A percentile compares a stretch with the other conserved stretches of the same genome.
phyloP scores from a whole-genome alignment of 352 stramenopile species.

The Phytophthora sojae region DNA sequence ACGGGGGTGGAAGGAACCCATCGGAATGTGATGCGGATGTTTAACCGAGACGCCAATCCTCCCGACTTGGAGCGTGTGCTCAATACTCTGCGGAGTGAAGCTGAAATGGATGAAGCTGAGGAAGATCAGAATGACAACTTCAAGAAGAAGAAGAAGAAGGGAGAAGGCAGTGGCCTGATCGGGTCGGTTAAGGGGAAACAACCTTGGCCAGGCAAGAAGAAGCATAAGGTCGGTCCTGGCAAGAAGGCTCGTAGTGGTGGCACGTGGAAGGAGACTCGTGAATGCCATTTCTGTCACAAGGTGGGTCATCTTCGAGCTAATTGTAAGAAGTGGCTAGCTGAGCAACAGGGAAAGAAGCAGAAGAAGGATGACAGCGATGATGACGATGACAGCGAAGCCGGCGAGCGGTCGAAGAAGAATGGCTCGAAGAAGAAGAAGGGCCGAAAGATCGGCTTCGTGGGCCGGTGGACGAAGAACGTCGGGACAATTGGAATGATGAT shows the following conservation, averaged over 20 bases:
- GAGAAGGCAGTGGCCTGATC: neutral
- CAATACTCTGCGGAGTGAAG: neutral
- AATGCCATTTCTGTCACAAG: constrained; percentile 4
- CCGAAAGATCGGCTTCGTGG: neutral
- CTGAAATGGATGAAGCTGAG: neutral
- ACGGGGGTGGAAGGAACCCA: neutral
- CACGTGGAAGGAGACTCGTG: constrained; percentile 1
- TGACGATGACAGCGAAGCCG: neutral
- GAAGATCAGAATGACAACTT: neutral
- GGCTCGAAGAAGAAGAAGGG: neutral
- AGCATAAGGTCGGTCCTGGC: neutral
- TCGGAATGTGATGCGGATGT: neutral
- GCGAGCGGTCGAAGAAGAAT: neutral
- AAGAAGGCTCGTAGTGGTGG: neutral
- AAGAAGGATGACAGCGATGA: neutral
- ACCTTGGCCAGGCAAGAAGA: neutral
- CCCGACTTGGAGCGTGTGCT: neutral
- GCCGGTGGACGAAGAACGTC: neutral
- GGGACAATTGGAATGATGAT: neutral
- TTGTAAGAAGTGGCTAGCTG: neutral
- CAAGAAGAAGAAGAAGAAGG: neutral
- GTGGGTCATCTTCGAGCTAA: neutral
- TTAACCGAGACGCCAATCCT: neutral
- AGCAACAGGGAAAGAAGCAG: neutral
- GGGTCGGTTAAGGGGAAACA: neutral